Percentiles rank a stretch among this genome's conserved stretches.
Conservation (phyloP, 345 rosid species). For the Brassica carinata region DNA sequence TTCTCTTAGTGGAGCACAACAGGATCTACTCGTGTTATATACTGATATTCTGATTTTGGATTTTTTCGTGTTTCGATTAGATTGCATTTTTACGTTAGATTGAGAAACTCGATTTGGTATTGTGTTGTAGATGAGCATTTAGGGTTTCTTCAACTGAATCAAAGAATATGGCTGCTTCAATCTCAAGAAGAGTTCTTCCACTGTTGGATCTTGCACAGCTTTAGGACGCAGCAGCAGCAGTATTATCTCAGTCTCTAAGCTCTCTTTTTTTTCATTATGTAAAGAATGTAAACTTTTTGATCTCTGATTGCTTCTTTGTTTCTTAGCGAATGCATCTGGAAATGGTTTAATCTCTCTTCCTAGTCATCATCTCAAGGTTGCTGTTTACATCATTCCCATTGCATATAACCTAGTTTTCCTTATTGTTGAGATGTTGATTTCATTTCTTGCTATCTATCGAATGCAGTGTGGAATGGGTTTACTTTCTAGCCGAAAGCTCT, state of each 20-base stretch:
- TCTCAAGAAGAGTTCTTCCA: constrained; percentile 44
- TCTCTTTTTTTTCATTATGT: not conserved
- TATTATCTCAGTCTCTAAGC: not conserved
- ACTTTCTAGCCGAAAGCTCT: constrained; percentile 49
- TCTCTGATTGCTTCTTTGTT: constrained; percentile 8
- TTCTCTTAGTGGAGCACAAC: not conserved
- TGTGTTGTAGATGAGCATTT: constrained; percentile 31
- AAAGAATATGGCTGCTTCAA: constrained; percentile 48
- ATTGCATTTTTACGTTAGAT: not conserved
- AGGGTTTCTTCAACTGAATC: constrained; percentile 7
- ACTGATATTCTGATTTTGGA: not conserved
- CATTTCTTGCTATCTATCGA: not conserved
- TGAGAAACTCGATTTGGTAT: not conserved
- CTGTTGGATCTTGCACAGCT: constrained; percentile 42
- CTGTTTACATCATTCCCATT: constrained; percentile 2
- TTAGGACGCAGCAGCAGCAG: constrained; percentile 21
- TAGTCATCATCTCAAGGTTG: constrained; percentile 28
- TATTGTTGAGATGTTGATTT: constrained; percentile 2
- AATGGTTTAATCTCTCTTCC: constrained; percentile 27
- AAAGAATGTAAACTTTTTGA: not conserved
- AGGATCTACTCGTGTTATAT: not conserved
- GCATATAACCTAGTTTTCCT: not conserved
- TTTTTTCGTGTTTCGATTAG: constrained; percentile 1
- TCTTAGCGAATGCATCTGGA: constrained; percentile 22
- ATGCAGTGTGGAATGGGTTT: constrained; percentile 51